These are phyloP conservation scores for Candida sanyaensis DNA, from an alignment of 1,139 yeast genomes.

Conservation along the genomic window DNA sequence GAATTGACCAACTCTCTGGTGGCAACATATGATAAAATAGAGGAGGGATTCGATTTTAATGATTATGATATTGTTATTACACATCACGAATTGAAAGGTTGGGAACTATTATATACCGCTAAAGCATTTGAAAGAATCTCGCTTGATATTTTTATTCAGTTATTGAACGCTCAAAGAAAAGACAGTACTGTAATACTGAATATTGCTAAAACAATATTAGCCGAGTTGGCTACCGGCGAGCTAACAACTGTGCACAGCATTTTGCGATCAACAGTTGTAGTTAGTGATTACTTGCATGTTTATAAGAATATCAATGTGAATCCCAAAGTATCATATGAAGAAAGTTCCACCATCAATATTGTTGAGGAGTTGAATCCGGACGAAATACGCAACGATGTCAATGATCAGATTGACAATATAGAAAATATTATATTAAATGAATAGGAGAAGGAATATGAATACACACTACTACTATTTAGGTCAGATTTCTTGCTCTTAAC, in stretches of 20 bases:
- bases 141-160: constrained; percentile 19
- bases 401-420: not conserved
- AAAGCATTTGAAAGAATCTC: constrained; percentile 25
- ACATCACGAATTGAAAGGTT: constrained; percentile 29
- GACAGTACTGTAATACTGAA: constrained; percentile 12
- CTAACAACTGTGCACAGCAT: constrained; percentile 18
- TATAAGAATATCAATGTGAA: constrained; percentile 24
- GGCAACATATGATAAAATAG: constrained; percentile 77
- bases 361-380: constrained; percentile 10
- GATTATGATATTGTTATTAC: constrained; percentile 63
- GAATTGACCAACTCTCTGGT: constrained; percentile 45
- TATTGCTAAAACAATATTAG: constrained; percentile 16
- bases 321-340: not conserved
- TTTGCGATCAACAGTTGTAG: constrained; percentile 23
- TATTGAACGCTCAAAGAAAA: constrained; percentile 13
- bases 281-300: constrained; percentile 29
- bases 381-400: constrained; percentile 13
- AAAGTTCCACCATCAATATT: not conserved
- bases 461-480: not conserved
- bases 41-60: constrained; percentile 42
- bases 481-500: constrained; percentile 2
- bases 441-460: not conserved
- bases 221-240: constrained; percentile 21
- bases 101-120: constrained; percentile 27
- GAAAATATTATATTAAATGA: constrained; percentile 1